phyloP scores from a whole-genome alignment of 169 alveolate genomes.

The Plasmodium inui region DNA sequence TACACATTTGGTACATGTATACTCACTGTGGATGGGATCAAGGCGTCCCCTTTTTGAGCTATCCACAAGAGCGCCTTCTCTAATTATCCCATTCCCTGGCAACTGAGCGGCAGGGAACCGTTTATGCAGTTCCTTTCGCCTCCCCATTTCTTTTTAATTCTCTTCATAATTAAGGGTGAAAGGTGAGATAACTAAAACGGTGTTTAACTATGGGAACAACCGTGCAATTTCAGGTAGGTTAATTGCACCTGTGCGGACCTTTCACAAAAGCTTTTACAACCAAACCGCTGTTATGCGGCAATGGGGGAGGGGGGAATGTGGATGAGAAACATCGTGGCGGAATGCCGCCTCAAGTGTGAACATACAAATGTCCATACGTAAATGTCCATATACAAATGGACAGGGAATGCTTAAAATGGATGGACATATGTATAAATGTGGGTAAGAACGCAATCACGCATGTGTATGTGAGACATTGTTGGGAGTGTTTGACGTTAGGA shows the following conservation, averaged over 20 bases:
- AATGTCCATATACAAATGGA: background rate
- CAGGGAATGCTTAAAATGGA: background rate
- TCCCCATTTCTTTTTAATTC: background rate
- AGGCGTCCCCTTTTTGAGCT: background rate
- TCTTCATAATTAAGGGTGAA: background rate
- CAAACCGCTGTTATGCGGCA: background rate
- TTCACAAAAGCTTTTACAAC: background rate
- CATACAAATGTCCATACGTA: background rate
- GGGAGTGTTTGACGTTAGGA: background rate
- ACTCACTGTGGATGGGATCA: background rate
- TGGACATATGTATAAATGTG: background rate
- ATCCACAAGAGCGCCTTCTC: background rate
- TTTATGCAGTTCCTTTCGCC: background rate
- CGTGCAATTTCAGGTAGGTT: background rate
- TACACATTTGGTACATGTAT: background rate
- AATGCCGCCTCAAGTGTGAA: background rate
- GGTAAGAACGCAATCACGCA: background rate
- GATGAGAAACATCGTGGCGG: background rate
- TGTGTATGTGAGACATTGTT: background rate
- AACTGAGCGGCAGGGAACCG: background rate
- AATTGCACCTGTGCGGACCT: background rate
- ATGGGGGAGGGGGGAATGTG: background rate
- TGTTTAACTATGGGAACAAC: background rate
- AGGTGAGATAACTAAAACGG: background rate
- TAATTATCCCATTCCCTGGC: background rate